Evolutionary conservation across 1,284 basidiomycete genomes (phyloP).

Genomic region (Gymnopus androsaceus): DNA sequence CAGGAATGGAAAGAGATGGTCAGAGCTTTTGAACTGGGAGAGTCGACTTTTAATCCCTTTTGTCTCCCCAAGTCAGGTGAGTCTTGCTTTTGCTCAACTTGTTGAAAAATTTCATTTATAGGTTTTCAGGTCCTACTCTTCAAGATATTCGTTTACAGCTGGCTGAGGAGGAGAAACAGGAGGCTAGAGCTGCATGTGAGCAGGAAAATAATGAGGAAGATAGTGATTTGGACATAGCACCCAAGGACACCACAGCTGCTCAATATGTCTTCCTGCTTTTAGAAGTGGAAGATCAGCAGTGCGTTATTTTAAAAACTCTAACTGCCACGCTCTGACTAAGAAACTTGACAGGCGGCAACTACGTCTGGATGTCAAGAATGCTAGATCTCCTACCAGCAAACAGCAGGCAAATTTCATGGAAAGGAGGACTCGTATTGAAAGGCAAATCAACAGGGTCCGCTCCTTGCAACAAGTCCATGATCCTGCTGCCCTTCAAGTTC

Average conservation of each 20-base stretch:
- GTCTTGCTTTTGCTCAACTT: background rate
- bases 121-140: background rate
- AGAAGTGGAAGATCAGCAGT: constrained; percentile 8
- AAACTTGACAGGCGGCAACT: background rate
- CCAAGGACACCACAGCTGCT: background rate
- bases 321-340: background rate
- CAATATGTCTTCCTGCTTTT: background rate
- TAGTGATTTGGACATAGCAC: background rate
- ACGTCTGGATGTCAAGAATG: background rate
- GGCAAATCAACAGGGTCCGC: background rate
- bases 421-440: background rate
- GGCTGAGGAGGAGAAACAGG: background rate
- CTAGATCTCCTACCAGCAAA: background rate
- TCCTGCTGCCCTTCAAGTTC: background rate
- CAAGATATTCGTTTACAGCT: background rate
- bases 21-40: background rate
- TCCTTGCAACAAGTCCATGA: background rate
- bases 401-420: background rate
- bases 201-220: background rate
- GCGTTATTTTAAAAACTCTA: background rate
- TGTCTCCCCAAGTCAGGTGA: constrained; percentile 1
- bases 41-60: background rate
- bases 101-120: background rate
- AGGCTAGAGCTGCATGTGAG: too few species aligned
- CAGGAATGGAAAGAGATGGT: background rate